phyloP scores from a whole-genome alignment of 176 grass and related monocot genomes.

The Tillandsia fasciculata region DNA sequence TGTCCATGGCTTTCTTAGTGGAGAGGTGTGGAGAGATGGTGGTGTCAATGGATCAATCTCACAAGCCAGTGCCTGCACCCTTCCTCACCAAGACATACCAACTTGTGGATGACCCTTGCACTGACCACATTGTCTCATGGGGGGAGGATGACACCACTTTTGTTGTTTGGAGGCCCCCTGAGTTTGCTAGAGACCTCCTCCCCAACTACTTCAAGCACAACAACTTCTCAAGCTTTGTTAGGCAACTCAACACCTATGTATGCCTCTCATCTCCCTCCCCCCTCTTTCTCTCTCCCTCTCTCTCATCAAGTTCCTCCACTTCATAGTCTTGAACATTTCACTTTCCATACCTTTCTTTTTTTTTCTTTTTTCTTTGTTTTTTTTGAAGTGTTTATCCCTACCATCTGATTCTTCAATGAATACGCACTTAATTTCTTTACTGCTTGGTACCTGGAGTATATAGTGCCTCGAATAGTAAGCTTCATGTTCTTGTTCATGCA shows the following conservation, averaged over 20 bases:
- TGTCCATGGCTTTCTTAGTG: conserved; percentile 51
- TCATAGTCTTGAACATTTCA: not conserved
- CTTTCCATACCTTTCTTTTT: not conserved
- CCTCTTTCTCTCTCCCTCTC: not conserved
- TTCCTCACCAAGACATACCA: conserved; percentile 98
- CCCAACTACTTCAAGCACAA: conserved; percentile 99
- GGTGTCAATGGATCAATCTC: conserved; percentile 56
- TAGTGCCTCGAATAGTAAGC: too few relatives aligned
- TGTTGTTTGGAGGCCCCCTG: conserved; percentile 86
- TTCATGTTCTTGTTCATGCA: too few relatives aligned
- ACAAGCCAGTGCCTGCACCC: conserved; percentile 69
- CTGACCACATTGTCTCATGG: conserved; percentile 96
- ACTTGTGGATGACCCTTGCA: conserved; percentile 94
- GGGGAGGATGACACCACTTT: conserved; percentile 77
- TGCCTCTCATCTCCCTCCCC: not conserved
- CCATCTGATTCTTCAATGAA: too few relatives aligned
- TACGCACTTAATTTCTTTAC: too few relatives aligned
- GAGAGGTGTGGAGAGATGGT: conserved; percentile 58
- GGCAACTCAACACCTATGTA: conserved; percentile 99
- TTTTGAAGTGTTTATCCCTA: too few relatives aligned
- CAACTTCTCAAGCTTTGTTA: conserved; percentile 98
- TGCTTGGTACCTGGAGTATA: too few relatives aligned
- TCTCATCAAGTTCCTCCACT: not conserved
- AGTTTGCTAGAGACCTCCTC: conserved; percentile 85
- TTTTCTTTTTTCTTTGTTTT: too few relatives aligned